Base-by-base conservation (phyloP, 495 filamentous ascomycete genomes). In the Podospora pseudocomata region DNA sequence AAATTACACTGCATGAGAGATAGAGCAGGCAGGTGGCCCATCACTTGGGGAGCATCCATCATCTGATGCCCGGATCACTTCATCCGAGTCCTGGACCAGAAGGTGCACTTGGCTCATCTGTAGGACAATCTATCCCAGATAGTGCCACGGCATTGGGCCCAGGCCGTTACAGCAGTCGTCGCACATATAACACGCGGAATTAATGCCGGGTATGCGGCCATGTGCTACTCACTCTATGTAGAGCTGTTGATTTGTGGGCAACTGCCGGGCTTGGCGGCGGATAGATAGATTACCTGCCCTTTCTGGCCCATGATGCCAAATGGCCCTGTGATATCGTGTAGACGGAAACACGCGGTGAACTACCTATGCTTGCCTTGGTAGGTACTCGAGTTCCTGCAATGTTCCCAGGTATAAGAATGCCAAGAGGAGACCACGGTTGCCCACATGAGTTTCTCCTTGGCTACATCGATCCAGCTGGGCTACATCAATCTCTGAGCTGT, bases 211-310 rank as follows among this genome's bases (percentile, higher is more conserved):
- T 19, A 49, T n/a, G 32, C 44, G n/a, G 39, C 15, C 9, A 49
- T n/a, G 32, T 44, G 15, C 3, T 9, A 20, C 5, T 6, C 30
- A 63, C 61, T 63, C 30, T 39, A 63, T 32, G 30, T 11, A 44
- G 18, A 20, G 34, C 27, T 11, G 28, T 63, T 63, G 61, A 49
- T 63, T 63, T 63, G 61, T 63, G 16, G 60, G 32, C 61, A 63
- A n/a, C 27, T 63, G 61, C 61, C 61, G 61, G 28, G 19, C 61
- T 63, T 63, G 61, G 61, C 61, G 30, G 61, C 61, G 30, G n/a
- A 16, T 19, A 18, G 20, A 63, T 63, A 63, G 13, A 63, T 63
- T 63, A 63, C 61, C 61, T 63, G 61, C 61, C 61, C 6, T 6
- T 63, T 63, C 34, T 39, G 61, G 60, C 13, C 27, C 61, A 63